phyloP scores from a whole-genome alignment of 345 rosid genomes.

The Hibiscus trionum region DNA sequence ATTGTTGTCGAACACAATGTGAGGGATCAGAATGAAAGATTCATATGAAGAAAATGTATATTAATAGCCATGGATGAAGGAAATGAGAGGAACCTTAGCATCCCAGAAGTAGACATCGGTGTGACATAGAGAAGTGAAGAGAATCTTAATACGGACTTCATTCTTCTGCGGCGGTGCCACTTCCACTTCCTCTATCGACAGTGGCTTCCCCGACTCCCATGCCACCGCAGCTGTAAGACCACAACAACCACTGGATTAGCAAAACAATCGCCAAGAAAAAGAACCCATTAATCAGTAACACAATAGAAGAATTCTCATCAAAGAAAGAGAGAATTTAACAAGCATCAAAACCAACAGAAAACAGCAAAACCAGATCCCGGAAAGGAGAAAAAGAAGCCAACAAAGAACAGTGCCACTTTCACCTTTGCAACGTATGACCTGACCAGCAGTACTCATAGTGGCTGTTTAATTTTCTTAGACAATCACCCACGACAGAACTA shows the following conservation, averaged over 20 bases:
- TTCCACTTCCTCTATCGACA: constrained; percentile 76
- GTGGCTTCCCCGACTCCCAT: constrained; percentile 76
- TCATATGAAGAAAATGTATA: neutral
- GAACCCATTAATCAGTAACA: too few relatives aligned
- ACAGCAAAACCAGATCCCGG: neutral
- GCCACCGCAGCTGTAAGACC: constrained; percentile 64
- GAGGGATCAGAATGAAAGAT: neutral
- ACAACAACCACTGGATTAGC: neutral
- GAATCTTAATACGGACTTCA: constrained; percentile 80
- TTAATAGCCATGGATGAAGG: too few relatives aligned
- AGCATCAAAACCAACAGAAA: neutral
- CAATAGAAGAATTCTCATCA: too few relatives aligned
- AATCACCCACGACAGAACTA: too few relatives aligned
- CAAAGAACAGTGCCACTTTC: neutral
- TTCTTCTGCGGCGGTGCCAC: constrained; percentile 84
- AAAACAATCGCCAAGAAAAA: too few relatives aligned
- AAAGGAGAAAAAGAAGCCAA: neutral
- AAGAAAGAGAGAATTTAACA: too few relatives aligned
- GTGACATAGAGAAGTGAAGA: constrained; percentile 75
- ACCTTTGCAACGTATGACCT: constrained; percentile 74
- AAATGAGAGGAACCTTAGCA: constrained; percentile 50
- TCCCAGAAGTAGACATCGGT: constrained; percentile 97
- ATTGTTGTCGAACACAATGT: neutral
- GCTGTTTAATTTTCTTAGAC: neutral
- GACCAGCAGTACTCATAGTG: constrained; percentile 42